These are phyloP conservation scores for Phytophthora palmivora DNA, from an alignment of 352 stramenopile genomes.

Conservation along the genomic window DNA sequence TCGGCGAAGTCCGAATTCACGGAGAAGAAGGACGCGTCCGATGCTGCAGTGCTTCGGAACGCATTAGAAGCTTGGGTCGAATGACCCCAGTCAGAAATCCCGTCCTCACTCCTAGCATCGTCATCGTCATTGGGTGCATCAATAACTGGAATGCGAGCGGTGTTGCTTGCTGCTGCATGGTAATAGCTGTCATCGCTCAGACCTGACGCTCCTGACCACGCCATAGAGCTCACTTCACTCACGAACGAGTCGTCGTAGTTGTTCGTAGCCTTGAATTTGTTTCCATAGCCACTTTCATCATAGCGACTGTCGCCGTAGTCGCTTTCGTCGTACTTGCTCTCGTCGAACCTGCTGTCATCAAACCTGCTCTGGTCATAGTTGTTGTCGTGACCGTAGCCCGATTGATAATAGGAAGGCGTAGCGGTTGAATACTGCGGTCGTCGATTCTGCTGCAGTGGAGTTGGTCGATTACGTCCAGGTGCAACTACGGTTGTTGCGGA, in stretches of 20 bases:
- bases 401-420: slow-evolving; percentile 31
- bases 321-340: slow-evolving; percentile 22
- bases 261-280: slow-evolving; percentile 18
- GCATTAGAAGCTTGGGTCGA: slow-evolving; percentile 32
- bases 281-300: slow-evolving; percentile 23
- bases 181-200: slow-evolving; percentile 44
- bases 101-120: slow-evolving; percentile 31
- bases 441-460: slow-evolving; percentile 34
- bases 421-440: slow-evolving; percentile 28
- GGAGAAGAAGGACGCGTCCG: slow-evolving; percentile 46
- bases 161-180: slow-evolving; percentile 30
- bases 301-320: slow-evolving; percentile 26
- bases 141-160: slow-evolving; percentile 38
- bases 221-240: slow-evolving; percentile 41
- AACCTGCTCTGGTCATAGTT: slow-evolving; percentile 32
- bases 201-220: slow-evolving; percentile 32
- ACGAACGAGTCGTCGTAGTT: slow-evolving; percentile 40
- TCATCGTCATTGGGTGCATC: slow-evolving; percentile 35
- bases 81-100: slow-evolving; percentile 36
- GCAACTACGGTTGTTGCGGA: slow-evolving; percentile 33
- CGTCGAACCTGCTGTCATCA: slow-evolving; percentile 15
- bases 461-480: slow-evolving; percentile 39
- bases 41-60: slow-evolving; percentile 38
- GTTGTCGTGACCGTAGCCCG: slow-evolving; percentile 17
- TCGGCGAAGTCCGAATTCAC: slow-evolving; percentile 45